Evolutionary conservation across 176 grass and related monocot genomes (phyloP).

Genomic region (Oryza meyeriana): DNA sequence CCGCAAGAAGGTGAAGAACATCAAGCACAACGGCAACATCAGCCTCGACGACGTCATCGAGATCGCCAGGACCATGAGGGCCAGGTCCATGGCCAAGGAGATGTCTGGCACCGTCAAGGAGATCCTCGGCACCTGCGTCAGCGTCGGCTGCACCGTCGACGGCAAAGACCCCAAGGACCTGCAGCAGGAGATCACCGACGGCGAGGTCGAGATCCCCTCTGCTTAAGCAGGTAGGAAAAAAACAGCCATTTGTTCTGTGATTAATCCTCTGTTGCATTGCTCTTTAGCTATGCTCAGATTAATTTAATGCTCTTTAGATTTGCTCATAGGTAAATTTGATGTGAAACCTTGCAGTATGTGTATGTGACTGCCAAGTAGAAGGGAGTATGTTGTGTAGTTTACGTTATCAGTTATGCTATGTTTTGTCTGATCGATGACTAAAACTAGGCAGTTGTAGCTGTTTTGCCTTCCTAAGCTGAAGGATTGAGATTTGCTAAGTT

Average conservation of each 20-base stretch:
- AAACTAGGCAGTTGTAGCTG: too few species aligned
- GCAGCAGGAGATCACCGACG: conserved; percentile 61
- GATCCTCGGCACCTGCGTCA: conserved; percentile 67
- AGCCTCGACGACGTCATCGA: conserved; percentile 71
- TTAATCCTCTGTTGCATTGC: neutral
- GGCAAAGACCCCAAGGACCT: conserved; percentile 77
- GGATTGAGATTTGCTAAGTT: neutral
- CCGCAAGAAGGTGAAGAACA: conserved; percentile 81
- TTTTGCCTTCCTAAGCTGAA: neutral
- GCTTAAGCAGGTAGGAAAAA: conserved; percentile 40
- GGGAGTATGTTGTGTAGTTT: neutral
- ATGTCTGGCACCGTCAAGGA: conserved; percentile 59
- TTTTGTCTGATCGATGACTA: neutral
- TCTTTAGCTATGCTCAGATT: neutral
- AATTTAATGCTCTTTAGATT: too few species aligned
- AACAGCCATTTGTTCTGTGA: neutral
- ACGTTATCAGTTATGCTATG: neutral
- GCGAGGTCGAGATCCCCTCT: conserved; percentile 52
- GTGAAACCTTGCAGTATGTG: too few species aligned
- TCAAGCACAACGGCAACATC: conserved; percentile 78
- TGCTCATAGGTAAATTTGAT: neutral
- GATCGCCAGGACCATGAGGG: conserved; percentile 55
- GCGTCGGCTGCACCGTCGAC: conserved; percentile 66
- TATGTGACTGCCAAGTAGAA: neutral
- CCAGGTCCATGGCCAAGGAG: conserved; percentile 66